Percentiles rank a stretch among this genome's conserved stretches.
phyloP scores from a whole-genome alignment of 208 protist genomes.

The Naegleria gruberi region DNA sequence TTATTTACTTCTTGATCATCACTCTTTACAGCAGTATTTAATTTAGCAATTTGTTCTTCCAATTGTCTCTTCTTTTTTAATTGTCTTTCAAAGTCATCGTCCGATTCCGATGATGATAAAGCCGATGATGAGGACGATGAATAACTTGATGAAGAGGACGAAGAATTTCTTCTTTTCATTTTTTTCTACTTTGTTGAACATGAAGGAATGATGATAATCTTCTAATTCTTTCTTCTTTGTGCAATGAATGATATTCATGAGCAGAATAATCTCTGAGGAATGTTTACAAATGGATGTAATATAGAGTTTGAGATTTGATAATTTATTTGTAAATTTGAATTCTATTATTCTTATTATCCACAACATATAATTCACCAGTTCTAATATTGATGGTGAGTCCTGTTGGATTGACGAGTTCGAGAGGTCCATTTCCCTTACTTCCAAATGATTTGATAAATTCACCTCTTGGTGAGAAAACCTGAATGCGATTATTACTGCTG shows the following conservation, averaged over 20 bases:
- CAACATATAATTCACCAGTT: not conserved
- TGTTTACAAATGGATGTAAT: too few relatives aligned
- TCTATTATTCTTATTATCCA: not conserved
- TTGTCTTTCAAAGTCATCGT: not conserved
- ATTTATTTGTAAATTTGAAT: conserved; percentile 8
- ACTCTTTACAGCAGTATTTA: not conserved
- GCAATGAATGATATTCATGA: too few relatives aligned
- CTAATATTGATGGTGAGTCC: not conserved
- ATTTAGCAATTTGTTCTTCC: not conserved
- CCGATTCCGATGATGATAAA: not conserved
- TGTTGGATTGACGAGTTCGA: not conserved
- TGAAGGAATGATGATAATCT: too few relatives aligned
- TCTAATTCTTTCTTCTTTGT: too few relatives aligned
- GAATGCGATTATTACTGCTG: not conserved
- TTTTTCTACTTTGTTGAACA: not conserved
- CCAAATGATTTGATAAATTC: not conserved
- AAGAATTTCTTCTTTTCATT: not conserved
- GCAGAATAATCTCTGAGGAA: too few relatives aligned
- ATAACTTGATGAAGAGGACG: too few relatives aligned
- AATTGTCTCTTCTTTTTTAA: not conserved
- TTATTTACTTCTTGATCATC: not conserved
- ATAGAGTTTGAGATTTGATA: not conserved
- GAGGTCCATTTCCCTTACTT: not conserved
- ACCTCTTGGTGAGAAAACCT: not conserved
- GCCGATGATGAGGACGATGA: not conserved